Percentiles rank a stretch among this genome's conserved stretches.
Conservation (phyloP, 2,329 filamentous ascomycete genomes). For the Dactylellina cionopaga region DNA sequence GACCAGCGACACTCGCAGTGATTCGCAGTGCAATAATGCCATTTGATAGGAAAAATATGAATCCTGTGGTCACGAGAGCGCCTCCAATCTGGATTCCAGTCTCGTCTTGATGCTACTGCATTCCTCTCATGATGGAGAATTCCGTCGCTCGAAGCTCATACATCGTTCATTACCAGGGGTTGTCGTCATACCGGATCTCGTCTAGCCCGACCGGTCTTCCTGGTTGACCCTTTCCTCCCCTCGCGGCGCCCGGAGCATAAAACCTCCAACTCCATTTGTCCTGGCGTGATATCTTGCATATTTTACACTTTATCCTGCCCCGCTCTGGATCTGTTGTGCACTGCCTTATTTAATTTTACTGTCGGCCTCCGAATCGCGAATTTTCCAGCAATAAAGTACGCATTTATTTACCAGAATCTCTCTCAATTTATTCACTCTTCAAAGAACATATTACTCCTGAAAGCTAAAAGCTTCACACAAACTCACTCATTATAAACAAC, state of each 20-base stretch:
- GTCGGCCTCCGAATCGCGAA: conserved; percentile 43
- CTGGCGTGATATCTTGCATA: conserved; percentile 50
- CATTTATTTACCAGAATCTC: too few species aligned
- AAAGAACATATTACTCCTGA: too few species aligned
- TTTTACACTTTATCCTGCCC: conserved; percentile 23
- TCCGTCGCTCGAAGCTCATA: neutral
- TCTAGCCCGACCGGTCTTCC: conserved; percentile 11
- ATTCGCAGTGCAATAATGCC: neutral
- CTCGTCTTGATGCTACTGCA: neutral
- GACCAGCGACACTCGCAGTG: neutral
- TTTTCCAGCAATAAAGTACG: conserved; percentile 1
- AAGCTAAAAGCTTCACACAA: neutral
- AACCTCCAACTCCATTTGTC: conserved; percentile 10
- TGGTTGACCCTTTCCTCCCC: conserved; percentile 1
- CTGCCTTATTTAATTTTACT: neutral
- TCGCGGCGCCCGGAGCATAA: conserved; percentile 5
- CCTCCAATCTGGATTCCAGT: neutral
- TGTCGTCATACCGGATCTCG: conserved; percentile 43
- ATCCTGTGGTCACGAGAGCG: too few species aligned
- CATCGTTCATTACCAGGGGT: conserved; percentile 7
- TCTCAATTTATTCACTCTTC: too few species aligned
- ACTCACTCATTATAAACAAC: too few species aligned
- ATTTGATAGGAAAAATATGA: too few species aligned
- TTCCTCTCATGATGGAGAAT: too few species aligned
- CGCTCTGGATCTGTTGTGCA: conserved; percentile 34